Evolutionary conservation across 2,329 filamentous ascomycete species (phyloP).

Genomic region (Rasamsonia emersonii): DNA sequence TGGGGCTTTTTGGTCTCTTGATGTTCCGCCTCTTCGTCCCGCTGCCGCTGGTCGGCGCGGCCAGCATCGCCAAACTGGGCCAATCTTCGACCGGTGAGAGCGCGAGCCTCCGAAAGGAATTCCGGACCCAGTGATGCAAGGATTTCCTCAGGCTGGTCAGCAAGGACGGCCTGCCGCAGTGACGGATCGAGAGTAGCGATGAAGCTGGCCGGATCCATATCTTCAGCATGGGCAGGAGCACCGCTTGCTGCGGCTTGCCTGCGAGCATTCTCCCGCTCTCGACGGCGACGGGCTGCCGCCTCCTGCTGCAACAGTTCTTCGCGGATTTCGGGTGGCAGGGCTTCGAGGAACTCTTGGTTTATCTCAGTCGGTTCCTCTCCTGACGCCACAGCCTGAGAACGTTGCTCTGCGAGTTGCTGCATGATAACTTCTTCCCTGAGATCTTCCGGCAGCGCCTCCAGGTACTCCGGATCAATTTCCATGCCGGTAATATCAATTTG

Average conservation of each 20-base stretch:
- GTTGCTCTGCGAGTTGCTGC: constrained; percentile 73
- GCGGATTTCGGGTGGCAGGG: constrained; percentile 80
- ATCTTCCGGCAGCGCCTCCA: constrained; percentile 95
- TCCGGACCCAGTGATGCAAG: constrained; percentile 77
- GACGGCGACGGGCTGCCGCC: constrained; percentile 75
- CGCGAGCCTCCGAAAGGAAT: constrained; percentile 76
- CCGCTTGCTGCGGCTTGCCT: constrained; percentile 51
- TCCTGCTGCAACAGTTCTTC: constrained; percentile 88
- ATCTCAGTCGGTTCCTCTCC: constrained; percentile 60
- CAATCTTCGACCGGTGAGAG: constrained; percentile 51
- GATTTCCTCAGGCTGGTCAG: constrained; percentile 85
- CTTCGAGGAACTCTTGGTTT: constrained; percentile 88
- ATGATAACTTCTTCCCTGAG: constrained; percentile 93
- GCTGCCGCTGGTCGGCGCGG: constrained; percentile 26
- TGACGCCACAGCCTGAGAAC: constrained; percentile 63
- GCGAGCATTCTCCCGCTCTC: constrained; percentile 73
- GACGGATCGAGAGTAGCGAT: constrained; percentile 79
- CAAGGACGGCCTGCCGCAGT: constrained; percentile 75
- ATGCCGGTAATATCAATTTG: constrained; percentile 89
- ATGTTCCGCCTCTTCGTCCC: constrained; percentile 32
- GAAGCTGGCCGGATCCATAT: constrained; percentile 91
- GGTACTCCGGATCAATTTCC: constrained; percentile 88
- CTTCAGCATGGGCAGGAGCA: constrained; percentile 51
- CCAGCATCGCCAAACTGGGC: constrained; percentile 44
- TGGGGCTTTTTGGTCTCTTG: constrained; percentile 55